Evolutionary conservation across 2,329 filamentous ascomycete species (phyloP).

Genomic region (Diaporthe citri): DNA sequence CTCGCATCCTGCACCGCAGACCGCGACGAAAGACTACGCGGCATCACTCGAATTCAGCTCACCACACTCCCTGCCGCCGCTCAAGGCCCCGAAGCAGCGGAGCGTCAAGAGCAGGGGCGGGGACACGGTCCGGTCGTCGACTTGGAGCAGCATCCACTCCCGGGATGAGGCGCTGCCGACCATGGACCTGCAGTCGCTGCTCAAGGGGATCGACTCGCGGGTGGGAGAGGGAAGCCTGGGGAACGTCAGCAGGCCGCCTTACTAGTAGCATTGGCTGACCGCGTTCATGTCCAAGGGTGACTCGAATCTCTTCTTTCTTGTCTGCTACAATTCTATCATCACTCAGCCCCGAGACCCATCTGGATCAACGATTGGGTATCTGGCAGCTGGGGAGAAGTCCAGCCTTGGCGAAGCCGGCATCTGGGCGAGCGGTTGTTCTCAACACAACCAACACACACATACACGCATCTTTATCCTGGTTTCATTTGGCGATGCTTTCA

Average conservation of each 20-base stretch:
- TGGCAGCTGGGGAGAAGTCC: background rate
- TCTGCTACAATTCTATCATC: background rate
- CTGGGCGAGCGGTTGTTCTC: background rate
- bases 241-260: conserved; percentile 62
- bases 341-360: background rate
- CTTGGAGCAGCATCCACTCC: conserved; percentile 49
- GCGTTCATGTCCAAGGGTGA: background rate
- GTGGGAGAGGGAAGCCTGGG: conserved; percentile 60
- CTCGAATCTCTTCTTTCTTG: background rate
- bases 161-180: conserved; percentile 47
- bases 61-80: conserved; percentile 26
- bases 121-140: conserved; percentile 53
- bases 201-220: conserved; percentile 64
- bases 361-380: background rate
- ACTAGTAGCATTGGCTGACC: conserved; percentile 48
- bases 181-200: conserved; percentile 62
- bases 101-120: conserved; percentile 58
- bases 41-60: conserved; percentile 16
- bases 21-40: conserved; percentile 39
- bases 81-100: conserved; percentile 48
- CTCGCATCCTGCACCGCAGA: conserved; percentile 30
- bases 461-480: conserved; percentile 4
- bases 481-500: conserved; percentile 4
- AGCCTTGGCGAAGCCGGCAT: background rate
- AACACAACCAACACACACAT: background rate